Conservation (phyloP, 2,329 filamentous ascomycete genomes). For the Talaromyces marneffei region DNA sequence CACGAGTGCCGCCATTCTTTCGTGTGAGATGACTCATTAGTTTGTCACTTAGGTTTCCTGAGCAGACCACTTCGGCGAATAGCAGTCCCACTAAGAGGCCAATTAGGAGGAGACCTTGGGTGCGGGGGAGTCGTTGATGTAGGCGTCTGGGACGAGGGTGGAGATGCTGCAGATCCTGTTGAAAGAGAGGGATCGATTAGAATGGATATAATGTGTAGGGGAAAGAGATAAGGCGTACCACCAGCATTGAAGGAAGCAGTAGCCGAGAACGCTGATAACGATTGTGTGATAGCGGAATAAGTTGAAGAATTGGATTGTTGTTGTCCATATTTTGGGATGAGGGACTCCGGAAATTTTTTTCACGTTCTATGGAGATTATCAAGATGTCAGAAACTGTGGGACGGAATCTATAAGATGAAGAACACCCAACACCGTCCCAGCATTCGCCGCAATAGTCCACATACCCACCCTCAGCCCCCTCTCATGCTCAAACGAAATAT, state of each 20-base stretch:
- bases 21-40: slow-evolving; percentile 45
- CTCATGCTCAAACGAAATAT: slow-evolving; percentile 54
- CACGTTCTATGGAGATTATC: slow-evolving; percentile 15
- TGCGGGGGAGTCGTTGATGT: slow-evolving; percentile 43
- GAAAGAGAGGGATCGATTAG: not conserved
- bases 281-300: slow-evolving; percentile 46
- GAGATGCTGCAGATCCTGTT: slow-evolving; percentile 31
- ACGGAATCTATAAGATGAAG: too few relatives aligned
- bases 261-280: slow-evolving; percentile 43
- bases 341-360: slow-evolving; percentile 45
- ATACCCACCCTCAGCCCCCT: slow-evolving; percentile 51
- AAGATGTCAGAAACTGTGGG: not conserved
- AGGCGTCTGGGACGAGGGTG: slow-evolving; percentile 50
- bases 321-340: slow-evolving; percentile 48
- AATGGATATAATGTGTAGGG: not conserved
- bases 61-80: slow-evolving; percentile 47
- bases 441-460: slow-evolving; percentile 53
- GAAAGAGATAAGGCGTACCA: slow-evolving; percentile 37
- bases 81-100: slow-evolving; percentile 51
- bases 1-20: slow-evolving; percentile 39
- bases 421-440: slow-evolving; percentile 47
- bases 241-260: slow-evolving; percentile 54
- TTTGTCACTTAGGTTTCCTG: slow-evolving; percentile 49
- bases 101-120: slow-evolving; percentile 50
- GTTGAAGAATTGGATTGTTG: slow-evolving; percentile 42